A percentile compares a stretch with the other conserved stretches of the same genome.
Evolutionary conservation across 2,329 filamentous ascomycete species (phyloP).

Genomic region (Colletotrichum sp.): DNA sequence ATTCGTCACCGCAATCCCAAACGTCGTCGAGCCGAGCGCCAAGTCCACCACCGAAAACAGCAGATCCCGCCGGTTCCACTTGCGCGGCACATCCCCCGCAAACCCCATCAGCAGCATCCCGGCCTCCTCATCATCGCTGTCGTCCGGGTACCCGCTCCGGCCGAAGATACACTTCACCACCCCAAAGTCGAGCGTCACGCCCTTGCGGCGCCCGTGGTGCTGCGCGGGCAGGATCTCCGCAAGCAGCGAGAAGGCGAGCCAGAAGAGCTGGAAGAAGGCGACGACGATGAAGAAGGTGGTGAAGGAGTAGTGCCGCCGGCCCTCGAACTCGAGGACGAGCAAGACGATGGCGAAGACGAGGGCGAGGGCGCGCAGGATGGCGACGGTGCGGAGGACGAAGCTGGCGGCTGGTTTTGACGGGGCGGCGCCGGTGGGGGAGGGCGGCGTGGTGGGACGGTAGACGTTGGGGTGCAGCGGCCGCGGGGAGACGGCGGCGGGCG

Average conservation of each 20-base stretch:
- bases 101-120: neutral
- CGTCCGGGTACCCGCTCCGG: neutral
- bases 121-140: neutral
- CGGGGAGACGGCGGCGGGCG: neutral
- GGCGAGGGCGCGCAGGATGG: neutral
- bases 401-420: neutral
- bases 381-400: neutral
- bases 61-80: neutral
- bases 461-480: neutral
- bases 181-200: neutral
- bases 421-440: neutral
- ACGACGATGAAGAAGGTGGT: neutral
- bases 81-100: neutral
- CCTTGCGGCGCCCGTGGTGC: neutral
- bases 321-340: neutral
- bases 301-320: neutral
- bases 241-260: neutral
- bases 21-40: neutral
- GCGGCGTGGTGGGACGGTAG: neutral
- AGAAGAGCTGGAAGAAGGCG: neutral
- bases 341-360: neutral
- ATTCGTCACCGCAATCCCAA: neutral
- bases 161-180: constrained; percentile 8
- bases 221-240: neutral
- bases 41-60: neutral